Evolutionary conservation across 176 grass and related monocot genomes (phyloP).

Genomic region (Metroxylon sagu): DNA sequence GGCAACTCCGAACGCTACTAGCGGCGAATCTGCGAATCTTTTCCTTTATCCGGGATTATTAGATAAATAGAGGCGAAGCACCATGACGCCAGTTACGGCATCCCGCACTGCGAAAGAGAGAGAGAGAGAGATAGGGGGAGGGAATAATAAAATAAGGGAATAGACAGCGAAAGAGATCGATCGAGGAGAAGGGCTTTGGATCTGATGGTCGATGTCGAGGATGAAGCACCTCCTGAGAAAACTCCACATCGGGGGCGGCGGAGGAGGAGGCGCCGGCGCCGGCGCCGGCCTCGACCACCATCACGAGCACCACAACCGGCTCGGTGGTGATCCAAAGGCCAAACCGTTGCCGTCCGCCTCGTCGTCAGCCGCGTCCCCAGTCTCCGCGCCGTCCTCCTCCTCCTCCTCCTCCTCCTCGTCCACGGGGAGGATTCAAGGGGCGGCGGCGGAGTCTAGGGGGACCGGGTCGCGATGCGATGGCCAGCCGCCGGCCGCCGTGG

Average conservation of each 20-base stretch:
- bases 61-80: too few relatives aligned
- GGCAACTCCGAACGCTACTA: too few relatives aligned
- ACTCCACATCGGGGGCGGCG: constrained; percentile 68
- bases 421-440: constrained; percentile 4
- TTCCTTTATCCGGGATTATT: too few relatives aligned
- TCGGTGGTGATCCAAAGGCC: constrained; percentile 3
- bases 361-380: neutral
- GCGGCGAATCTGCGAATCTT: too few relatives aligned
- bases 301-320: constrained; percentile 27
- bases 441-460: neutral
- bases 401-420: constrained; percentile 10
- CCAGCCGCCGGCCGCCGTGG: constrained; percentile 7
- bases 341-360: constrained; percentile 13
- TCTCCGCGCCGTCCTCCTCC: constrained; percentile 7
- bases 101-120: too few relatives aligned
- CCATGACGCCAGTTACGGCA: too few relatives aligned
- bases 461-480: constrained; percentile 5
- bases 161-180: neutral
- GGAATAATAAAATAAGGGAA: neutral
- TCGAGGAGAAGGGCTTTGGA: constrained; percentile 9
- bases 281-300: constrained; percentile 1
- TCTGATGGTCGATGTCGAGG: constrained; percentile 58
- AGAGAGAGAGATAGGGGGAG: neutral
- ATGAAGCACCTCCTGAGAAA: constrained; percentile 97
- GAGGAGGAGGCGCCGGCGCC: constrained; percentile 21